Base-by-base conservation (phyloP, 2,329 filamentous ascomycete species). In the Mycosphaerelloides madeirae region DNA sequence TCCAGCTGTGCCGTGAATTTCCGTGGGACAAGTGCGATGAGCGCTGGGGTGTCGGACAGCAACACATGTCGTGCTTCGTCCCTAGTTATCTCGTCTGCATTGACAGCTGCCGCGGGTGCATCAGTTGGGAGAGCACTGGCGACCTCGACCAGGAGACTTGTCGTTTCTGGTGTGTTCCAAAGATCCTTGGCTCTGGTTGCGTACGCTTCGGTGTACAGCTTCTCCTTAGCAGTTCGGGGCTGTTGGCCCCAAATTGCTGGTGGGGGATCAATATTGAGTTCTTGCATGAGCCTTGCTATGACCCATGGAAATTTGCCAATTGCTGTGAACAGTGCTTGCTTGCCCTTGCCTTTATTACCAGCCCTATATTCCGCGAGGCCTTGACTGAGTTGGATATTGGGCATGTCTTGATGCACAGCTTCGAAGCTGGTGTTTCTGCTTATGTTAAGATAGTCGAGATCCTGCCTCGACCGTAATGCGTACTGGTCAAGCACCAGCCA, bases 271-370 rank as follows among this genome's bases (percentile, higher is more conserved):
- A 96, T 74, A 51, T 84, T 82, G 19, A 97, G 73, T 37, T 87
- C 85, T 56, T 86, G 83, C 63, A 91, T 93, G 3, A 98, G 71
- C 16, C 82, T 75, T 42, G 79, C 82, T 57, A 91, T 89, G 2
- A 96, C 74, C 88, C 90, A 98, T 0, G 93, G 91, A 41, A 88
- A 80, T 20, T 72, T 73, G 44, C 80, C 74, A 64, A 96, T 85
- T 2, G 87, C 85, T 6, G 75, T 70, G 4, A 74, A 71, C 6
- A 97, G 74, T 6, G 80, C 69, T 41, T 76, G 73, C 48, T 82
- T 79, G 28, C 86, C 85, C 36, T 81, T 79, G 14, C 76, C 74
- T 2, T 71, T 71, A 44, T 91, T 80, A 32, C 81, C 80, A 11
- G 84, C 69, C 49, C 89, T 84, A 34, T 88, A 74, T 49, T 85